Percentiles rank a stretch among this genome's conserved stretches.
Conservation (phyloP, 179 eudicot species). For the Drosera spatulata region DNA sequence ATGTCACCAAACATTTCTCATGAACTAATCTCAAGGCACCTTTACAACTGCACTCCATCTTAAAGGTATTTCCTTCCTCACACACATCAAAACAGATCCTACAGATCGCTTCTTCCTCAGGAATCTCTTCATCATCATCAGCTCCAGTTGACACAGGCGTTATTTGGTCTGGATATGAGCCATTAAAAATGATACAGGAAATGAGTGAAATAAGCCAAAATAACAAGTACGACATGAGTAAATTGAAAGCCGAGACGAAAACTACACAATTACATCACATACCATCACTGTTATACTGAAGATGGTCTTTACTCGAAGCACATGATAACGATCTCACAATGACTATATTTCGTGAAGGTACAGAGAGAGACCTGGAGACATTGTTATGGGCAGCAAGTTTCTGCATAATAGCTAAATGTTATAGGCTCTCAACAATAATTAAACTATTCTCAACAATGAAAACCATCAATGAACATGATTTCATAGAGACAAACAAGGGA, state of each 20-base stretch:
- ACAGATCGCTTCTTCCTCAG: conserved; percentile 56
- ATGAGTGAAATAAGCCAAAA: neutral
- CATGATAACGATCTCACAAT: conserved; percentile 70
- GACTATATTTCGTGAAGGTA: conserved; percentile 59
- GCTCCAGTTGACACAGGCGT: conserved; percentile 28
- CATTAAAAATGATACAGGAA: neutral
- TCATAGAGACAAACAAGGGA: neutral
- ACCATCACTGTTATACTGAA: conserved; percentile 42
- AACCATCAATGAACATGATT: too few relatives aligned
- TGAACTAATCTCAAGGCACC: conserved; percentile 89
- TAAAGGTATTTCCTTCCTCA: conserved; percentile 71
- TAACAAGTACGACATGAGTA: neutral
- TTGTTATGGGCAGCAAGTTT: conserved; percentile 21
- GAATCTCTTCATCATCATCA: conserved; percentile 25
- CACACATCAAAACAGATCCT: conserved; percentile 78
- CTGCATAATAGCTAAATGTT: conserved; percentile 24
- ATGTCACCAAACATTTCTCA: conserved; percentile 74
- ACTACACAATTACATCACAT: conserved; percentile 8
- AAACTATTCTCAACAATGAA: too few relatives aligned
- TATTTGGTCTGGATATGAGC: conserved; percentile 31
- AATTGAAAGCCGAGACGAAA: neutral
- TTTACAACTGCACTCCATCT: conserved; percentile 96
- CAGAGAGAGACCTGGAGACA: conserved; percentile 71
- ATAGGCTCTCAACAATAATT: too few relatives aligned
- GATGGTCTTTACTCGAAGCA: conserved; percentile 32